Conservation (phyloP, 2,329 filamentous ascomycete genomes). For the Pseudocercospora pini-densiflorae region DNA sequence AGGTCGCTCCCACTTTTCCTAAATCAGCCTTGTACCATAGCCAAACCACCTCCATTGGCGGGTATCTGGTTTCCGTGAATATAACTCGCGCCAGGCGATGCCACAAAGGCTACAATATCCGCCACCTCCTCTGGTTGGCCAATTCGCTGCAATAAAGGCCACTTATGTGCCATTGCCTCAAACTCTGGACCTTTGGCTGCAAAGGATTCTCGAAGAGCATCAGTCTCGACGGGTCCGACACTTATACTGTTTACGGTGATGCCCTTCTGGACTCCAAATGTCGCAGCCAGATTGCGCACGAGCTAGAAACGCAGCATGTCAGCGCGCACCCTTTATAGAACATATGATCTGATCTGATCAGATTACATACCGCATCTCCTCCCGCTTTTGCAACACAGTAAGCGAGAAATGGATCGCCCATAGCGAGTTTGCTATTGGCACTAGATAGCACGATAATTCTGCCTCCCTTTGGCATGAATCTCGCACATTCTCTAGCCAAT, state of each 20-base stretch:
- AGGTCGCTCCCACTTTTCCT: no score
- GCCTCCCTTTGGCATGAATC: conserved; percentile 21
- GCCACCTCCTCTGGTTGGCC: conserved; percentile 21
- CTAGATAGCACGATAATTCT: conserved; percentile 22
- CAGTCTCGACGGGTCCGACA: conserved; percentile 20
- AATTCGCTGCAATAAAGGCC: conserved; percentile 17
- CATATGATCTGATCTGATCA: no score
- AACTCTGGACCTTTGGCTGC: conserved; percentile 8
- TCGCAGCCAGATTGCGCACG: conserved; percentile 12
- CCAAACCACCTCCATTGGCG: conserved; percentile 17
- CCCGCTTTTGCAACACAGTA: conserved; percentile 21
- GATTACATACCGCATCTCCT: conserved; percentile 12
- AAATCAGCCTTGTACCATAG: conserved; percentile 16
- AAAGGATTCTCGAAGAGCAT: conserved; percentile 3
- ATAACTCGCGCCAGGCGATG: neutral
- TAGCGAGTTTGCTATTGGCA: conserved; percentile 10
- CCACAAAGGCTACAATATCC: conserved; percentile 23
- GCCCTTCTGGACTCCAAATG: conserved; percentile 11
- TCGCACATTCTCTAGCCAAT: conserved; percentile 11
- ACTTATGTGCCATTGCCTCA: neutral
- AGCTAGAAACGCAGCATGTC: neutral
- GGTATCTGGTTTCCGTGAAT: conserved; percentile 19
- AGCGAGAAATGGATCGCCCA: conserved; percentile 13
- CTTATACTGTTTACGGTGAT: conserved; percentile 24
- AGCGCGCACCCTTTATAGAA: neutral